Conservation (phyloP, 768 basidiomycete species). For the Boletus sp. region DNA sequence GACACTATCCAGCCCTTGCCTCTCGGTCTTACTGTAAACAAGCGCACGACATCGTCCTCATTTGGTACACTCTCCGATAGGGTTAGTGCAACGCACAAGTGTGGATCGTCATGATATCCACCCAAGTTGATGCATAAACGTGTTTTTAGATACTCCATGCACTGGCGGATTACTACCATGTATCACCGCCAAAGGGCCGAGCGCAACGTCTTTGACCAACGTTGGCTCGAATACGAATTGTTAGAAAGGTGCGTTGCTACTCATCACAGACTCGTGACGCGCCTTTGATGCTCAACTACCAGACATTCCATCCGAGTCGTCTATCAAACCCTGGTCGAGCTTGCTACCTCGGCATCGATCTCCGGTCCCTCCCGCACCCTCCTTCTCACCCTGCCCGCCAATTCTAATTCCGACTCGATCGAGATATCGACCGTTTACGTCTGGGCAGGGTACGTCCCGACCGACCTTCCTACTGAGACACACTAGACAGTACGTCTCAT, state of each 20-base stretch:
- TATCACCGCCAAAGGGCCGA: no score
- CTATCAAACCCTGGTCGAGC: constrained; percentile 72
- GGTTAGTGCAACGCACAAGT: constrained; percentile 75
- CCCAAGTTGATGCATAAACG: background rate
- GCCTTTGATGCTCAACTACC: background rate
- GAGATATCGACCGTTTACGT: constrained; percentile 91
- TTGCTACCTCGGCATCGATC: constrained; percentile 56
- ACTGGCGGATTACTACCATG: constrained; percentile 63
- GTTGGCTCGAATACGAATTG: constrained; percentile 83
- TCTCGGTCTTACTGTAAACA: constrained; percentile 93
- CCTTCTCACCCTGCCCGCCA: constrained; percentile 25
- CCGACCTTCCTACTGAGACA: constrained; percentile 63
- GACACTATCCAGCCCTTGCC: constrained; percentile 59
- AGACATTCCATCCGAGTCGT: constrained; percentile 75
- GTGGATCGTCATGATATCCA: constrained; percentile 33
- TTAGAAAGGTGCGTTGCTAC: constrained; percentile 57
- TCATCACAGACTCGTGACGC: no score
- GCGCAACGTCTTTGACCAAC: constrained; percentile 93
- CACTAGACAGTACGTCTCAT: constrained; percentile 73
- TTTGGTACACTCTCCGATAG: constrained; percentile 78
- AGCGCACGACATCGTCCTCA: constrained; percentile 92
- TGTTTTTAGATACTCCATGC: constrained; percentile 59
- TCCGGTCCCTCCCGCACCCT: constrained; percentile 44
- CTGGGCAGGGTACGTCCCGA: constrained; percentile 83
- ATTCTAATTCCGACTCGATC: constrained; percentile 21